Conservation (phyloP, 2,329 filamentous ascomycete species). For the Knufia petricola region DNA sequence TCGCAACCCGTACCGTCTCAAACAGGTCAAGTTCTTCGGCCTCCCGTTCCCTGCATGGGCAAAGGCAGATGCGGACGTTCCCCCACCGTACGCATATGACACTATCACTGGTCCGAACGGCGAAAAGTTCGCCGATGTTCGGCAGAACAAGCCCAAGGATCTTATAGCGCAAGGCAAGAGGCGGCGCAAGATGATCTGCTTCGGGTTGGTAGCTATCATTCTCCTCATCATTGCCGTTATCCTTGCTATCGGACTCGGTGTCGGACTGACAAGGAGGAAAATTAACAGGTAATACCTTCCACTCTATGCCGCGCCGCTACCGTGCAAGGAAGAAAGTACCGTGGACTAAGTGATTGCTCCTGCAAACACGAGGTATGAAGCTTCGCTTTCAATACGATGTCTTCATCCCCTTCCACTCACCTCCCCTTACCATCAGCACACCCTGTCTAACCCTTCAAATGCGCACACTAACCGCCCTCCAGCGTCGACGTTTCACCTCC, state of each 20-base stretch:
- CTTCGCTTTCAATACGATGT: conserved; percentile 5
- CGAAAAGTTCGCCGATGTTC: conserved; percentile 20
- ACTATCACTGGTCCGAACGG: conserved; percentile 19
- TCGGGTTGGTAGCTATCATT: conserved; percentile 25
- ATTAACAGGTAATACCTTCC: conserved; percentile 21
- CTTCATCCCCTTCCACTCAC: neutral
- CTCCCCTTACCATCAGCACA: neutral
- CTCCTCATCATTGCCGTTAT: conserved; percentile 21
- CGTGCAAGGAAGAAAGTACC: too few relatives aligned
- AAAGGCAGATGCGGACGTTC: conserved; percentile 15
- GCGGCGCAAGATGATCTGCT: conserved; percentile 25
- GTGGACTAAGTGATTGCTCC: conserved; percentile 14
- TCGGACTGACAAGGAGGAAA: conserved; percentile 25
- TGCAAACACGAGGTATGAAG: conserved; percentile 7
- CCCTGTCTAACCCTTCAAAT: neutral
- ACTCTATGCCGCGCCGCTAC: neutral
- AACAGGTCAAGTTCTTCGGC: conserved; percentile 11
- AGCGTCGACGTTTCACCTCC: neutral
- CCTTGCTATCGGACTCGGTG: conserved; percentile 24
- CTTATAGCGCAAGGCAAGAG: neutral
- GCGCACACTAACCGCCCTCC: neutral
- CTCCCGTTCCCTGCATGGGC: conserved; percentile 11
- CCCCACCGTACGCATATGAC: conserved; percentile 23
- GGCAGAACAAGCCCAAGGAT: conserved; percentile 16
- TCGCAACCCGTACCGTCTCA: conserved; percentile 13